phyloP scores from a whole-genome alignment of 2,329 filamentous ascomycete genomes.

The Fusarium oligoseptatum region DNA sequence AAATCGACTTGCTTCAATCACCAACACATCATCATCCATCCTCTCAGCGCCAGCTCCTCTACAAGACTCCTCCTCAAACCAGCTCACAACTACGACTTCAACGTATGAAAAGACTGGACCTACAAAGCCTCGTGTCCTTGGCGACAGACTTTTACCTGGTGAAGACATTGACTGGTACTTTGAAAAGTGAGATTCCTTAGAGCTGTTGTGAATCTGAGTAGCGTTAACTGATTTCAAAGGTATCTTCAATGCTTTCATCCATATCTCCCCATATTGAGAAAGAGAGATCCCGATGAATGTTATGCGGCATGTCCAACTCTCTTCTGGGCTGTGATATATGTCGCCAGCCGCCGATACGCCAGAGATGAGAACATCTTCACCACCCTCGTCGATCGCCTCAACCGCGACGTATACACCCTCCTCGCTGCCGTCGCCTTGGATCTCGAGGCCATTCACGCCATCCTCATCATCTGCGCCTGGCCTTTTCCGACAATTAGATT shows the following conservation, averaged over 20 bases:
- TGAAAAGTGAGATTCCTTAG: conserved; percentile 56
- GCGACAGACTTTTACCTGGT: conserved; percentile 62
- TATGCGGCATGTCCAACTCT: conserved; percentile 63
- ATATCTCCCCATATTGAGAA: conserved; percentile 65
- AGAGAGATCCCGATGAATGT: conserved; percentile 63
- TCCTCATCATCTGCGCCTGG: conserved; percentile 66
- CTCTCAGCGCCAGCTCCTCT: conserved; percentile 20
- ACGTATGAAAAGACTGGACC: conserved; percentile 44
- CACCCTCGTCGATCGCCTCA: conserved; percentile 62
- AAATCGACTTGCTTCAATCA: conserved; percentile 23
- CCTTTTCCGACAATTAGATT: conserved; percentile 65
- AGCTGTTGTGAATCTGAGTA: neutral
- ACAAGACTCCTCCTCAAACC: conserved; percentile 11
- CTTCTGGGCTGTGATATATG: conserved; percentile 68
- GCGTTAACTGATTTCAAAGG: conserved; percentile 50
- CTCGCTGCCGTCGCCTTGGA: conserved; percentile 59
- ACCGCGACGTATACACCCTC: conserved; percentile 60
- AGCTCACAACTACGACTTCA: conserved; percentile 10
- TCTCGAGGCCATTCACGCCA: conserved; percentile 64
- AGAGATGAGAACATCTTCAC: conserved; percentile 57
- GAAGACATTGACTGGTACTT: conserved; percentile 70
- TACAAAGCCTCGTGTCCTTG: conserved; percentile 59
- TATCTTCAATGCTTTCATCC: conserved; percentile 67
- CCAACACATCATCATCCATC: conserved; percentile 9
- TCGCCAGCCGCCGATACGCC: conserved; percentile 64